phyloP scores from a whole-genome alignment of 1,284 basidiomycete species.

The Coniferiporia weirii region DNA sequence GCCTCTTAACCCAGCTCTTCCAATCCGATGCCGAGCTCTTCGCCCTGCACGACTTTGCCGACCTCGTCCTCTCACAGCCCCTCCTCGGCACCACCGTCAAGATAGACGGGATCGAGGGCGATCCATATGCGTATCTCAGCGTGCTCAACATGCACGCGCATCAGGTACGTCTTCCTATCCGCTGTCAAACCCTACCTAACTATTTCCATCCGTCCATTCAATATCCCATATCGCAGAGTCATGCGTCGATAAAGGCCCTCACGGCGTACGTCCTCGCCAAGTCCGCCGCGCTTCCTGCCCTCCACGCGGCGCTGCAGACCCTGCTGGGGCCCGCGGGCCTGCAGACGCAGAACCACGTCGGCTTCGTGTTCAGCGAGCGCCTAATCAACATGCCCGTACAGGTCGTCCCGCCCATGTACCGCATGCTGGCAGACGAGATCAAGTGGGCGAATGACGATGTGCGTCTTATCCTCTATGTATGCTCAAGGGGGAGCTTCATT shows the following conservation, averaged over 20 bases:
- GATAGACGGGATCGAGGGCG: constrained; percentile 83
- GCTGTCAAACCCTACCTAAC: background rate
- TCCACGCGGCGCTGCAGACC: constrained; percentile 47
- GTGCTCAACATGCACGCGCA: constrained; percentile 79
- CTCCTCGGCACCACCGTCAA: constrained; percentile 88
- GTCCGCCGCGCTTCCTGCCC: constrained; percentile 39
- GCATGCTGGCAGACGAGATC: constrained; percentile 81
- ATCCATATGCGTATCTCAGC: constrained; percentile 82
- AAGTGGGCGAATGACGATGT: constrained; percentile 62
- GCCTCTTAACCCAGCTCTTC: constrained; percentile 76
- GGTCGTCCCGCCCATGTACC: constrained; percentile 84
- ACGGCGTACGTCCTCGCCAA: constrained; percentile 63
- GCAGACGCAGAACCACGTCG: constrained; percentile 49
- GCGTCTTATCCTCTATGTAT: constrained; percentile 23
- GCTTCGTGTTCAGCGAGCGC: constrained; percentile 79
- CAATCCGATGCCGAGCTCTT: constrained; percentile 74
- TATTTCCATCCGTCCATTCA: background rate
- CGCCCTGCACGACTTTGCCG: constrained; percentile 66
- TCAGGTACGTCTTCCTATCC: constrained; percentile 41
- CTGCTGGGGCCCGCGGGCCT: constrained; percentile 42
- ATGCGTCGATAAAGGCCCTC: constrained; percentile 67
- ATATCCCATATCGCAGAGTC: constrained; percentile 39
- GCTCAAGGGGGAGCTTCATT: background rate
- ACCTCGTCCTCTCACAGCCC: constrained; percentile 70
- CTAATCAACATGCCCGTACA: constrained; percentile 92